These are phyloP conservation scores for Penicillium turbatum DNA, from an alignment of 495 filamentous ascomycete genomes.

Conservation along the genomic window DNA sequence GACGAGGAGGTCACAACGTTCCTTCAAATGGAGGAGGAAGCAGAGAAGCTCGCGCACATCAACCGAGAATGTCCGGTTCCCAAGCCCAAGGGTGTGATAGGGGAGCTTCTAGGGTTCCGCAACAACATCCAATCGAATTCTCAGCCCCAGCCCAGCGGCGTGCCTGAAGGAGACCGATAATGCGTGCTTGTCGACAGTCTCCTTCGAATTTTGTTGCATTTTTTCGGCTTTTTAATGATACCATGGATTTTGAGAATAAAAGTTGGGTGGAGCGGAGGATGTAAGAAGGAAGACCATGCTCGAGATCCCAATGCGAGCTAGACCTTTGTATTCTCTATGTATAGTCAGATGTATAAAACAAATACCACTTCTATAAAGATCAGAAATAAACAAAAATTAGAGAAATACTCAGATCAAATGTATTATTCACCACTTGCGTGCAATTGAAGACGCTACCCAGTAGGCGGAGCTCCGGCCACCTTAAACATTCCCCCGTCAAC, in stretches of 20 bases:
- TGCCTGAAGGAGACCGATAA: conserved; percentile 15
- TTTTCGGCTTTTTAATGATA: conserved; percentile 27
- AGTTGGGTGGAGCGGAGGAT: conserved; percentile 8
- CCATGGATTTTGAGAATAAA: conserved; percentile 22
- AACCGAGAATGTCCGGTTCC: conserved; percentile 71
- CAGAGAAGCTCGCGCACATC: conserved; percentile 31
- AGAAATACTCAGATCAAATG: neutral
- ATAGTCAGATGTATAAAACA: conserved; percentile 11
- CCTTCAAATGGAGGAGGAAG: conserved; percentile 44
- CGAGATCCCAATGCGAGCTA: conserved; percentile 7
- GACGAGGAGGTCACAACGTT: conserved; percentile 47
- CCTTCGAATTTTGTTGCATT: conserved; percentile 11
- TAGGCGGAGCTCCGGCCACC: conserved; percentile 13
- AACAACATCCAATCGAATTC: conserved; percentile 15
- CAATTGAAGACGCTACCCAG: neutral
- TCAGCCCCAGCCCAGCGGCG: conserved; percentile 7
- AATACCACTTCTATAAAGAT: neutral
- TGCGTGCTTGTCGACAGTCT: neutral
- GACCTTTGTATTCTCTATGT: conserved; percentile 12
- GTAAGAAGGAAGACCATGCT: conserved; percentile 8
- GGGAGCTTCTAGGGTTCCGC: conserved; percentile 66
- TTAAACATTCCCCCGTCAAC: conserved; percentile 13
- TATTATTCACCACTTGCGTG: neutral
- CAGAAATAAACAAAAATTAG: neutral
- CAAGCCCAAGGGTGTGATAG: conserved; percentile 72